phyloP scores from a whole-genome alignment of 257 asterid species.

The Solanum etuberosum region DNA sequence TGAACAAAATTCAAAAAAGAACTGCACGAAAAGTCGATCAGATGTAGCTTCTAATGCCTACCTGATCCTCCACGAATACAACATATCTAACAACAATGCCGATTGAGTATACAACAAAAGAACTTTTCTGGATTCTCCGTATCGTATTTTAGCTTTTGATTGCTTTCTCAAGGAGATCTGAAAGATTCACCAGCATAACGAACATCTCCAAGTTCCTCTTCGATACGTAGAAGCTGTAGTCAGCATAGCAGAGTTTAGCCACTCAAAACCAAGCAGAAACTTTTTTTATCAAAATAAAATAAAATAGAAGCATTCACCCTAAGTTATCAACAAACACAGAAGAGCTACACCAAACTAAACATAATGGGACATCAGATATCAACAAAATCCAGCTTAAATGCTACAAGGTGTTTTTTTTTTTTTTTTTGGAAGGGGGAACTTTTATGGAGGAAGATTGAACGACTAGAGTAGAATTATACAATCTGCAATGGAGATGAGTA shows the following conservation, averaged over 20 bases:
- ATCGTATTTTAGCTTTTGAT: neutral
- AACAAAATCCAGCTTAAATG: neutral
- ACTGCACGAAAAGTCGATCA: neutral
- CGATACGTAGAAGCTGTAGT: conserved; percentile 85
- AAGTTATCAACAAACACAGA: neutral
- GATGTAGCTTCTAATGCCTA: neutral
- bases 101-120: neutral
- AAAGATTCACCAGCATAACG: conserved; percentile 95
- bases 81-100: neutral
- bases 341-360: neutral
- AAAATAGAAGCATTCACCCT: neutral
- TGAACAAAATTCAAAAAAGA: neutral
- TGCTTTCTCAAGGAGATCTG: conserved; percentile 53
- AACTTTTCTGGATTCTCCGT: neutral
- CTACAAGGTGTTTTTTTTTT: neutral
- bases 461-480: neutral
- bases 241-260: neutral
- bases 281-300: neutral
- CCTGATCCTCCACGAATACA: neutral
- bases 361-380: neutral
- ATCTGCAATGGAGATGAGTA: neutral
- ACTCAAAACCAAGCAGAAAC: neutral
- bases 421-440: neutral
- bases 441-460: neutral
- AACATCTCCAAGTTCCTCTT: conserved; percentile 88